Percentiles rank a stretch among this genome's conserved stretches.
These are phyloP conservation scores for Phylloporus sp. DNA, from an alignment of 768 basidiomycete genomes.

Conservation along the genomic window DNA sequence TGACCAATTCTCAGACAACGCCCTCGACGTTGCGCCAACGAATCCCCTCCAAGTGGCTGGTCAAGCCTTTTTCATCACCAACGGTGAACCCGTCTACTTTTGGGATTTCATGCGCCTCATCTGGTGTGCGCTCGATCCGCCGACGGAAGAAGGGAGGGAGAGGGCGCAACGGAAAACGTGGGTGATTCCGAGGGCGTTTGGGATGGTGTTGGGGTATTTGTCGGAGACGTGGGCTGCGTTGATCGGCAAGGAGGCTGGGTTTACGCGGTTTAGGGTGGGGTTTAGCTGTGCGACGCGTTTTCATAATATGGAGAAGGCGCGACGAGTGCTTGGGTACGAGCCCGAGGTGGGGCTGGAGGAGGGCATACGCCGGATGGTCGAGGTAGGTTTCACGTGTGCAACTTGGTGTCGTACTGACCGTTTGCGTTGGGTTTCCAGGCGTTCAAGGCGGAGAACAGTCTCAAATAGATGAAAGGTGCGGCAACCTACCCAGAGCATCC, in stretches of 20 bases:
- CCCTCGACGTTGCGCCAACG: constrained; percentile 46
- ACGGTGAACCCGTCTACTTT: constrained; percentile 93
- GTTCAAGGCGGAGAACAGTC: constrained; percentile 30
- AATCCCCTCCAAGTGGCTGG: constrained; percentile 81
- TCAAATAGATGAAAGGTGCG: constrained; percentile 13
- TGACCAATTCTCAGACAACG: constrained; percentile 66
- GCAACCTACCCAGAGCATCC: too few relatives aligned
- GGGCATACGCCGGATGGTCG: constrained; percentile 73
- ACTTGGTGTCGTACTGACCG: neutral
- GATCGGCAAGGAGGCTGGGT: constrained; percentile 72
- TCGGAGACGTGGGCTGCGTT: constrained; percentile 73
- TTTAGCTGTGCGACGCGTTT: constrained; percentile 77
- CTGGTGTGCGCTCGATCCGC: constrained; percentile 66
- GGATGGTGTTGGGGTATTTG: constrained; percentile 62
- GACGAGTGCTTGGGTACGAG: constrained; percentile 89
- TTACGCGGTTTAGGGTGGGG: constrained; percentile 80
- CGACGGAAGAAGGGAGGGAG: constrained; percentile 41
- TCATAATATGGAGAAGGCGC: constrained; percentile 93
- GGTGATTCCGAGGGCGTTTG: constrained; percentile 58
- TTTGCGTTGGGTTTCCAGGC: constrained; percentile 11
- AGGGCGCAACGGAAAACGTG: constrained; percentile 34
- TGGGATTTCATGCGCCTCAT: constrained; percentile 87
- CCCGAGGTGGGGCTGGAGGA: constrained; percentile 87
- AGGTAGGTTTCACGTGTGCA: constrained; percentile 43
- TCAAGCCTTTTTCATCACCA: constrained; percentile 94